A percentile compares a stretch with the other conserved stretches of the same genome.
Evolutionary conservation across 169 alveolate genomes (phyloP).

Genomic region (Cryptosporidium baileyi): DNA sequence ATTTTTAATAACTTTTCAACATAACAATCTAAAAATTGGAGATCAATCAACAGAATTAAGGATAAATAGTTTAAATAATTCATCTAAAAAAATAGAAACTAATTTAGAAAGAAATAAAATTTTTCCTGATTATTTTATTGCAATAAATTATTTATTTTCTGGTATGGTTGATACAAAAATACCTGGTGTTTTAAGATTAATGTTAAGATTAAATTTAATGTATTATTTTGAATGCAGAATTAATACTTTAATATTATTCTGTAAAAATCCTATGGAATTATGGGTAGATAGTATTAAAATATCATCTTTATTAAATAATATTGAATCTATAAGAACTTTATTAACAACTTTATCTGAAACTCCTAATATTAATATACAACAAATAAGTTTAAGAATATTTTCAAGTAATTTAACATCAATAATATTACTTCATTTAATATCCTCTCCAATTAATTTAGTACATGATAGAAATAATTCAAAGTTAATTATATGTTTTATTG

Average conservation of each 20-base stretch:
- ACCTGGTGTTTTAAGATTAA: slow-evolving; percentile 57
- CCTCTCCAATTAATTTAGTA: slow-evolving; percentile 29
- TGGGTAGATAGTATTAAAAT: slow-evolving; percentile 47
- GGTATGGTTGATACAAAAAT: slow-evolving; percentile 67
- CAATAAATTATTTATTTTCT: slow-evolving; percentile 40
- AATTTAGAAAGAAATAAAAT: slow-evolving; percentile 22
- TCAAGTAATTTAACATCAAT: slow-evolving; percentile 36
- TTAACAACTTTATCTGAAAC: slow-evolving; percentile 48
- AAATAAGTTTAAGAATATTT: slow-evolving; percentile 27
- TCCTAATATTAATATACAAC: slow-evolving; percentile 14
- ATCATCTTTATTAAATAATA: slow-evolving; percentile 20
- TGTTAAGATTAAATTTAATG: slow-evolving; percentile 47
- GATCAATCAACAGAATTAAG: slow-evolving; percentile 42
- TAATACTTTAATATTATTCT: slow-evolving; percentile 35
- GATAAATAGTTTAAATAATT: not conserved
- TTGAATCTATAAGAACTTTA: slow-evolving; percentile 55
- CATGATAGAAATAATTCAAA: slow-evolving; percentile 45
- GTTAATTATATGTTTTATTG: slow-evolving; percentile 33
- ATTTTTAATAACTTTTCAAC: slow-evolving; percentile 36
- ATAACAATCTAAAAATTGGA: slow-evolving; percentile 26
- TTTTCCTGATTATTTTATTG: slow-evolving; percentile 58
- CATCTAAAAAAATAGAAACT: not conserved
- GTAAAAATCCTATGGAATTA: slow-evolving; percentile 21
- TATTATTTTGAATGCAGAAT: slow-evolving; percentile 60
- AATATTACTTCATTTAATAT: slow-evolving; percentile 24